Base-by-base conservation (phyloP, 306 rosid genomes). In the Cicer judaicum region DNA sequence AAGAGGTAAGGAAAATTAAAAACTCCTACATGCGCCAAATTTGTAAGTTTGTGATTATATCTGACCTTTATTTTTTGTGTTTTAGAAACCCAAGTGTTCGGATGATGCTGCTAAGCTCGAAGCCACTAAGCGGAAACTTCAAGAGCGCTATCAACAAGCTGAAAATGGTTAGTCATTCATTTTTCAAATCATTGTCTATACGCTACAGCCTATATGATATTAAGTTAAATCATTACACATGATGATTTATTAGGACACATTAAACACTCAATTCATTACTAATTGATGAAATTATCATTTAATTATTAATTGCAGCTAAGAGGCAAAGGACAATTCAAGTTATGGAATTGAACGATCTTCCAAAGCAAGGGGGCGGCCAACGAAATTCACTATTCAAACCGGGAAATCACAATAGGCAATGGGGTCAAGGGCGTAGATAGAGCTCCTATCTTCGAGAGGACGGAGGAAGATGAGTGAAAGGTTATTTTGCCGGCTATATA, bases 51-150 rank as follows among this genome's bases (percentile, higher is more conserved):
- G 5, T 64, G 14, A 39, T 68, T 78, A 61, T 78, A 44, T 55
- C 87, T 89, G 6, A 88, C 84, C 36, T 19, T 42, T 49, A 24
- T 56, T 64, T 70, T 18, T 10, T 62, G 67, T 36, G 40, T 21
- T 14, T 68, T 70, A 89, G 97, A 92, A 81, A 74, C 70, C 81
- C 54, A 86, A 84, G 85, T 50, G 52, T 54, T 84, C 86, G 1
- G 95, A 89, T 38, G 98, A 94, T 46, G 86, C 7, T 21, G 89
- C 88, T 2, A 95, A 95, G 84, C 91, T 95, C 8, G 99, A 95
- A 88, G 99, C 90, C 55, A 87, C 99, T 18, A 95, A 92, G 83
- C 88, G 99, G 87, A 95, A 72, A 80, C 99, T 95, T 84, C 99
- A 95, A 53, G 97, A 89, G 85, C 79, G 93, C 16, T 95, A 95